These are phyloP conservation scores for Orychophragmus violaceus DNA, from an alignment of 345 rosid genomes.

Conservation along the genomic window DNA sequence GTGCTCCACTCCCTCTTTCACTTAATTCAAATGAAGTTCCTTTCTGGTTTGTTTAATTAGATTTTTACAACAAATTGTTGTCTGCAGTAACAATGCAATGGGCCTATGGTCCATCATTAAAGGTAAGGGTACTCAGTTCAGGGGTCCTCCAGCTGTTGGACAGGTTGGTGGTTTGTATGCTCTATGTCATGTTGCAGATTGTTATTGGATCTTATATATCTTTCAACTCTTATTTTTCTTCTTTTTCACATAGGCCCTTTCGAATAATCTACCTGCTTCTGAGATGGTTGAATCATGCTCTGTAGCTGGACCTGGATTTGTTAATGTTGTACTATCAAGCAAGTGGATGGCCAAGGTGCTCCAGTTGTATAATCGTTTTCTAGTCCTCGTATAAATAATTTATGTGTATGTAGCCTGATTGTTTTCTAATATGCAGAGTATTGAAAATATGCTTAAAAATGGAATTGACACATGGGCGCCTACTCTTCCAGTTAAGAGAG, in stretches of 20 bases:
- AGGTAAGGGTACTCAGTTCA: constrained; percentile 57
- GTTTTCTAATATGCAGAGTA: constrained; percentile 43
- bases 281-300: constrained; percentile 80
- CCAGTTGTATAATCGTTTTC: neutral
- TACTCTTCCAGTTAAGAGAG: constrained; percentile 50
- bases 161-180: constrained; percentile 42
- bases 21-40: neutral
- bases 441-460: constrained; percentile 69
- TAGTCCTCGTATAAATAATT: neutral
- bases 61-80: neutral
- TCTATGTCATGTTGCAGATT: neutral
- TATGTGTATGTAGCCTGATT: constrained; percentile 14
- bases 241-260: constrained; percentile 49
- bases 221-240: neutral
- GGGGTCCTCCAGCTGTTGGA: constrained; percentile 79
- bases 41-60: neutral
- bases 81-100: constrained; percentile 88
- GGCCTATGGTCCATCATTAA: constrained; percentile 66
- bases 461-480: constrained; percentile 96
- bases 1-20: constrained; percentile 29
- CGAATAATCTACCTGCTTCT: constrained; percentile 61
- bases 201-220: neutral
- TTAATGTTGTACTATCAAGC: constrained; percentile 64
- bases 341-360: constrained; percentile 86
- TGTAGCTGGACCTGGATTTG: constrained; percentile 94